A percentile compares a stretch with the other conserved stretches of the same genome.
Conservation (phyloP, 2,329 filamentous ascomycete species). For the Penicillium brasilianum region DNA sequence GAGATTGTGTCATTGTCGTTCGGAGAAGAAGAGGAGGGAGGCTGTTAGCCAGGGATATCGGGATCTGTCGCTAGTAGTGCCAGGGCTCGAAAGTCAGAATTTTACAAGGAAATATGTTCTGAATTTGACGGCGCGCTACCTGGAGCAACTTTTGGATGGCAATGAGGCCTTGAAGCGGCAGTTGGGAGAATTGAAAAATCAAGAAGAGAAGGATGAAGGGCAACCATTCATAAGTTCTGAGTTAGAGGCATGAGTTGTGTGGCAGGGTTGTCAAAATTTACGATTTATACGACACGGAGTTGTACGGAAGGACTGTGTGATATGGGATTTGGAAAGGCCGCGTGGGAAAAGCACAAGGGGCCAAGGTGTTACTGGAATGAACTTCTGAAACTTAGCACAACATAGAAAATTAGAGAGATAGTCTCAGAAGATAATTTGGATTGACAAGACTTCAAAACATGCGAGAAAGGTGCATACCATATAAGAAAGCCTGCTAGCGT, state of each 20-base stretch:
- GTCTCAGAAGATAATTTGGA: no score
- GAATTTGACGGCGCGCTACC: slow-evolving; percentile 20
- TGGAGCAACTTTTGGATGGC: slow-evolving; percentile 15
- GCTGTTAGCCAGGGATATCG: slow-evolving; percentile 23
- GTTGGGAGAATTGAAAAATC: slow-evolving; percentile 11
- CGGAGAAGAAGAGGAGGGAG: slow-evolving; percentile 30
- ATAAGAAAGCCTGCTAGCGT: slow-evolving; percentile 4
- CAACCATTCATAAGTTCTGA: not conserved
- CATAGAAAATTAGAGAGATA: not conserved
- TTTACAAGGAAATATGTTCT: slow-evolving; percentile 30
- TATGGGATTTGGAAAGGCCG: not conserved
- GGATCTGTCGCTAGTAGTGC: slow-evolving; percentile 23
- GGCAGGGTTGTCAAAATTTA: not conserved
- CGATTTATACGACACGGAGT: not conserved
- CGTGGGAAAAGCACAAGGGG: not conserved
- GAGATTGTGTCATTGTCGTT: slow-evolving; percentile 28
- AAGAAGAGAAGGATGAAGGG: slow-evolving; percentile 10
- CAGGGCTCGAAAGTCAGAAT: slow-evolving; percentile 21
- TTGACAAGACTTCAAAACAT: not conserved
- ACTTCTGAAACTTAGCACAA: not conserved
- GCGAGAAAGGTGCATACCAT: not conserved
- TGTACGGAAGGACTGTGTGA: not conserved
- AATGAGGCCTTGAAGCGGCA: slow-evolving; percentile 21
- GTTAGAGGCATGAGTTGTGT: not conserved
- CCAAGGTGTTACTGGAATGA: not conserved